A percentile compares a stretch with the other conserved stretches of the same genome.
These are phyloP conservation scores for Auricularia sp. DNA, from an alignment of 768 basidiomycete genomes.

Conservation along the genomic window DNA sequence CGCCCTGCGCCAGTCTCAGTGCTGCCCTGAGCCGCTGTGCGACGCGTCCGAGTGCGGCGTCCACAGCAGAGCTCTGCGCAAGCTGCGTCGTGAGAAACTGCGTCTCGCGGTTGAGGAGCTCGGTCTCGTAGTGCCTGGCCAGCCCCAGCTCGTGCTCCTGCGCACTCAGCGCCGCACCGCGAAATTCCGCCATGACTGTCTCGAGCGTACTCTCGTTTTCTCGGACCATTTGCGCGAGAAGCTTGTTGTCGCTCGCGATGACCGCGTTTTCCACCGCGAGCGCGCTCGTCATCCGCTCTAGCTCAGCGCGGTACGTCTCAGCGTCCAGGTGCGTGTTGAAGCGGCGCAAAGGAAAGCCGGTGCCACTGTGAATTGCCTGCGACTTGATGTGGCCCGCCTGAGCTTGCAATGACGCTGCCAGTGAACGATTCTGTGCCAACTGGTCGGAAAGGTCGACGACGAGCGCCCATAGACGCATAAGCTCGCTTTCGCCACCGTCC, in stretches of 20 bases:
- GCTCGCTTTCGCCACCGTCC: slow-evolving; percentile 10
- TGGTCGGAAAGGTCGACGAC: slow-evolving; percentile 79
- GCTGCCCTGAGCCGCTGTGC: slow-evolving; percentile 60
- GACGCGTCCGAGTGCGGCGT: slow-evolving; percentile 57
- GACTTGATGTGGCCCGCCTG: slow-evolving; percentile 67
- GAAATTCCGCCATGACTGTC: slow-evolving; percentile 84
- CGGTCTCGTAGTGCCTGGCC: slow-evolving; percentile 82
- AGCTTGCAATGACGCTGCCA: slow-evolving; percentile 61
- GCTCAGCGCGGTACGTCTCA: slow-evolving; percentile 80
- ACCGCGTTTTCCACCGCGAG: slow-evolving; percentile 75
- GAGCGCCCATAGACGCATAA: slow-evolving; percentile 27
- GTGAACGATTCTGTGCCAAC: slow-evolving; percentile 63
- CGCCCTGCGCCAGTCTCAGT: slow-evolving; percentile 60
- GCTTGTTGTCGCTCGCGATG: slow-evolving; percentile 91
- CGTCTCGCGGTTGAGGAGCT: slow-evolving; percentile 67
- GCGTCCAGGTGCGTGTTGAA: slow-evolving; percentile 43
- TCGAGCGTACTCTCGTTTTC: slow-evolving; percentile 97
- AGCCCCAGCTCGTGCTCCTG: slow-evolving; percentile 86
- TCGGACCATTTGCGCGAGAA: slow-evolving; percentile 79
- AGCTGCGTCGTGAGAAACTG: slow-evolving; percentile 51
- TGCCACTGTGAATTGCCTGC: slow-evolving; percentile 77
- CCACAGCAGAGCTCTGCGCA: slow-evolving; percentile 50
- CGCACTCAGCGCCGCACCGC: slow-evolving; percentile 83
- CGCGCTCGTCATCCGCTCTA: slow-evolving; percentile 78
- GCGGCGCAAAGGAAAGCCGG: slow-evolving; percentile 46